Evolutionary conservation across 768 basidiomycete genomes (phyloP), one percentile per base, ranked within the genome.

Genomic region (Termitomyces eurrhizus): DNA sequence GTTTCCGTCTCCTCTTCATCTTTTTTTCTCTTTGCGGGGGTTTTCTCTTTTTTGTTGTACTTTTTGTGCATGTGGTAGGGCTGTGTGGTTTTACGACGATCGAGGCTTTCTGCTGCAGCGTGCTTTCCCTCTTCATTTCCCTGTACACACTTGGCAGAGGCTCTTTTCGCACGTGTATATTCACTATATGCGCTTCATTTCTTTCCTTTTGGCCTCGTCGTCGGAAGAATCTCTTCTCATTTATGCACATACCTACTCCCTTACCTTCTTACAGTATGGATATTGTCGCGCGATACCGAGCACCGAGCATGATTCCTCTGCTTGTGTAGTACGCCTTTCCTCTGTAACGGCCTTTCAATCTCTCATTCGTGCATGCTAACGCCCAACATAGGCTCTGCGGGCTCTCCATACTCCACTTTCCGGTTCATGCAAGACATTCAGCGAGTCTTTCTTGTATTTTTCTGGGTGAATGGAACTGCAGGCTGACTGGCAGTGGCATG

Each of bases 401-500:
- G 93, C 12, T 93, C 91, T 29, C 92, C 93, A 0, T 95, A 89
- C 71, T 93, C 93, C 0, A 84, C 87, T 1, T 95, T 95, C 80
- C 85, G 92, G 55, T 86, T 82, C 68, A 87, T 96, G 70, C 90
- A 89, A 50, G 95, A 96, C 56, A 86, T 95, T 72, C 86, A 89
- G 93, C 89, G 58, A 41, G 84, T 69, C 41, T 4, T 42, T 33
- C 21, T 21, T 21, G 21, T 21, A 21, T 21, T n/a, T 49, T 18
- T 16, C 11, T n/a, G 35, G 3, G 13, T 7, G 21, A 21, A 13
- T 46, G 1, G 39, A 54, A 55, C 52, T 14, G 7, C 14, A 16
- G n/a, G 41, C 62, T 21, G 62, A 51, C 62, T 21, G 62, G 49
- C 59, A 26, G 52, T 36, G 45, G 53, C 32, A 61, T 58, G 12